Percentiles rank a stretch among this genome's conserved stretches.
phyloP scores from a whole-genome alignment of 2,329 filamentous ascomycete genomes.

The Xylaria sp. region DNA sequence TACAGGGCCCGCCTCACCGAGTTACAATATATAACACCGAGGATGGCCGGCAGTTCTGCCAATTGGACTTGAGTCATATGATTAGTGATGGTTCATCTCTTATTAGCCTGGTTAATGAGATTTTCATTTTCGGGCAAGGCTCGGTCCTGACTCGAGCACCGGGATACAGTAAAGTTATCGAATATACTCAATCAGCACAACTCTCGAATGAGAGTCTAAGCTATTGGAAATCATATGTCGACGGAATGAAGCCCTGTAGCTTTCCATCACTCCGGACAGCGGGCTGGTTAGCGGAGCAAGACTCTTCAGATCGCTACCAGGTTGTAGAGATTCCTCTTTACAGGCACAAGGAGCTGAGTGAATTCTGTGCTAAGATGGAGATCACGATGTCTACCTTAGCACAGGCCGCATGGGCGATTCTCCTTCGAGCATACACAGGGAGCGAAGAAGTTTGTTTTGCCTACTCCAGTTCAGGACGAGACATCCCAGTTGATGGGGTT shows the following conservation, averaged over 20 bases:
- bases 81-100: slow-evolving; percentile 8
- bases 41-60: neutral
- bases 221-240: slow-evolving; percentile 12
- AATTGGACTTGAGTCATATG: slow-evolving; percentile 2
- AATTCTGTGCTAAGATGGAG: slow-evolving; percentile 4
- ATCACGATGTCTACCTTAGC: neutral
- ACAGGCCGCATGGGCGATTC: slow-evolving; percentile 14
- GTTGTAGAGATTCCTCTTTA: neutral
- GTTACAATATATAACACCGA: neutral
- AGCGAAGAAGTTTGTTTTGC: slow-evolving; percentile 16
- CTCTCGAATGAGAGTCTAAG: neutral
- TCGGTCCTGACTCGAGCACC: neutral
- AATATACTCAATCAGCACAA: neutral
- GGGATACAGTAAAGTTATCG: slow-evolving; percentile 2
- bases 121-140: neutral
- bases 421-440: slow-evolving; percentile 4
- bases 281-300: neutral
- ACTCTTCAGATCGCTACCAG: neutral
- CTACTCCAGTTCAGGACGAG: slow-evolving; percentile 10
- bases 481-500: slow-evolving; percentile 4
- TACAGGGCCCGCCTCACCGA: neutral
- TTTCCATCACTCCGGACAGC: slow-evolving; percentile 8
- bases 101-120: neutral
- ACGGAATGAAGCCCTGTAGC: slow-evolving; percentile 3
- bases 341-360: neutral